Evolutionary conservation across 1,284 basidiomycete genomes (phyloP), one percentile per base, ranked within the genome.

Genomic region (Meripilus lineatus): DNA sequence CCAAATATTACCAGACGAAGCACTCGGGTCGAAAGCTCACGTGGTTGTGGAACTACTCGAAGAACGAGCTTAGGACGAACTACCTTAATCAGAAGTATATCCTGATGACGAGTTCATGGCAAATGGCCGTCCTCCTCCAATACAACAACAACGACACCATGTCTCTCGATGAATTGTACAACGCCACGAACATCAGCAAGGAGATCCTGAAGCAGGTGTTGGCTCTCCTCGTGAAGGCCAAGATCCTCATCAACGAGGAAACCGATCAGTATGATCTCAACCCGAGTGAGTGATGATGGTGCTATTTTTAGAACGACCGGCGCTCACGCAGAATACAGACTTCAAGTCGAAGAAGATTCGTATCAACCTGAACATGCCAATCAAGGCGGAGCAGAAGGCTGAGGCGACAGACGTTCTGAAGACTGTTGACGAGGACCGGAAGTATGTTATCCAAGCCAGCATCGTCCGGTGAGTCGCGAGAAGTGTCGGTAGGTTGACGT

Each of bases 341-440:
- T 98, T 95, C 81, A 97, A 94, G 69, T 92, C 89, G 15, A 98
- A 98, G 78, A 98, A 97, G 77, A 92, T 94, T 50, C 82, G 90
- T 50, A 89, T 99, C 44, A 91, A 93, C 57, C 74, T 99, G 45
- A 98, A 99, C 66, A 78, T 87, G 61, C 91, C 93, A 0, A 89
- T 99, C 67, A 94, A 93, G 71, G 81, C 92, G 1, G 95, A 98
- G 66, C 85, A 90, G 48, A 96, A 95, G 75, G 83, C 87, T 3
- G 96, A 99, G 65, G 81, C 85, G 6, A 80, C 77, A 5, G 93
- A 98, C 51, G 92, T 98, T 1, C 72, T 95, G 57, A 94, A 95
- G 74, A 89, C 88, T 21, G 94, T 99, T 7, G 95, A 99, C 55
- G 95, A 99, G 68, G 95, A 99, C 63, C 82, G 95, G 50, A 95